Conservation (phyloP, 2,329 filamentous ascomycete species). For the Lecanoromycetidae sp. region DNA sequence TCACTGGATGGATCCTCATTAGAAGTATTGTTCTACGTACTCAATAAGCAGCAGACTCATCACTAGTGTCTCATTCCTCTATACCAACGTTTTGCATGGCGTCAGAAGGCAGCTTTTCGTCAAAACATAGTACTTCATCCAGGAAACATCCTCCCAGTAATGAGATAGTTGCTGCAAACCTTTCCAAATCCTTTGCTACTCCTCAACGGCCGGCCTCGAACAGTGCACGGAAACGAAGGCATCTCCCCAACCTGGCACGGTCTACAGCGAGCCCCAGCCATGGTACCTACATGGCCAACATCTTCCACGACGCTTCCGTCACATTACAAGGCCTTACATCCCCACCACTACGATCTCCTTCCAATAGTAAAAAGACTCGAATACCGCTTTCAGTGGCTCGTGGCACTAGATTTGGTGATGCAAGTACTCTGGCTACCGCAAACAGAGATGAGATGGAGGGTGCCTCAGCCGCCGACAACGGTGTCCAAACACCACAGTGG, state of each 20-base stretch:
- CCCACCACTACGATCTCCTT: not conserved
- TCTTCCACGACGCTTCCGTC: constrained; percentile 14
- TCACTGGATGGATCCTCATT: too few relatives aligned
- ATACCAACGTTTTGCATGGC: too few relatives aligned
- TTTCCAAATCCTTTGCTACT: not conserved
- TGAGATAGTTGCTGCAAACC: constrained; percentile 3
- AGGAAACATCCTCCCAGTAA: not conserved
- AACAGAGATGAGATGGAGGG: not conserved
- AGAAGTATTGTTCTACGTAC: too few relatives aligned
- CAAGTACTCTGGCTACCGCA: not conserved
- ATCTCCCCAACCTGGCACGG: constrained; percentile 12
- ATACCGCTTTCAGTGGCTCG: constrained; percentile 14
- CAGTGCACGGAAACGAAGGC: constrained; percentile 12
- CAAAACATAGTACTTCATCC: not conserved
- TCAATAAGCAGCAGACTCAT: too few relatives aligned
- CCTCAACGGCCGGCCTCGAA: constrained; percentile 5
- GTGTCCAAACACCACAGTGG: not conserved
- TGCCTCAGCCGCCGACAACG: constrained; percentile 5
- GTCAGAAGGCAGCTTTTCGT: not conserved
- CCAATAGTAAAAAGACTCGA: constrained; percentile 10
- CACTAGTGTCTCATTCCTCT: too few relatives aligned
- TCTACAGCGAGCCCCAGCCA: constrained; percentile 9
- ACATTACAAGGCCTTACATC: constrained; percentile 2
- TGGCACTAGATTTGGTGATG: constrained; percentile 5
- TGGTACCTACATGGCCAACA: constrained; percentile 11